Evolutionary conservation across 441 rosid genomes (phyloP).

Genomic region (Erodium trifolium): DNA sequence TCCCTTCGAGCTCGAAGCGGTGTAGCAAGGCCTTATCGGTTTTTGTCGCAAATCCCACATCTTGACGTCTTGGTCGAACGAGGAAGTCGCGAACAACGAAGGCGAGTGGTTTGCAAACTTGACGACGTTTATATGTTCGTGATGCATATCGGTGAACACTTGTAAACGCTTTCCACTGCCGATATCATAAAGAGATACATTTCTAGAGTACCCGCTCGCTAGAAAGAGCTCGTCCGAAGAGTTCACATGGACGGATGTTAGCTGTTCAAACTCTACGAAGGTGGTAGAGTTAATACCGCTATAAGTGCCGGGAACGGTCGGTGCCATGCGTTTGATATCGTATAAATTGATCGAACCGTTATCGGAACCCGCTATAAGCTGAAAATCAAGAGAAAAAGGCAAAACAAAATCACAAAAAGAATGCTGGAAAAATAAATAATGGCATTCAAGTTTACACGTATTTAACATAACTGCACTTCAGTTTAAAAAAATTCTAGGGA

Average conservation of each 20-base stretch:
- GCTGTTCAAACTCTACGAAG: constrained; percentile 77
- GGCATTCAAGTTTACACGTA: too few relatives aligned
- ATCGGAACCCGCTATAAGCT: constrained; percentile 97
- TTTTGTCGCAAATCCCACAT: constrained; percentile 90
- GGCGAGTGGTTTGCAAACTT: constrained; percentile 89
- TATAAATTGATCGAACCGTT: constrained; percentile 73
- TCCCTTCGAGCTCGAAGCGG: constrained; percentile 73
- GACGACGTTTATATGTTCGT: constrained; percentile 82
- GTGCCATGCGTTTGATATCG: constrained; percentile 46
- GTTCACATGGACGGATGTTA: constrained; percentile 90
- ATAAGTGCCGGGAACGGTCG: constrained; percentile 27
- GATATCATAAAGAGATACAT: constrained; percentile 81
- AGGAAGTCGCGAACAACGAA: constrained; percentile 74
- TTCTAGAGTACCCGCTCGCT: constrained; percentile 86
- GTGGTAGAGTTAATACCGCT: constrained; percentile 39
- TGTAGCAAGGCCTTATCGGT: constrained; percentile 69
- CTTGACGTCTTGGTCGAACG: constrained; percentile 83
- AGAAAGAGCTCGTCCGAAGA: constrained; percentile 79
- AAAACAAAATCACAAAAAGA: constrained; percentile 13
- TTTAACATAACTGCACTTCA: too few relatives aligned
- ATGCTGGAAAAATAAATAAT: too few relatives aligned
- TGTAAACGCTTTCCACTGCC: constrained; percentile 58
- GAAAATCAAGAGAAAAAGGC: constrained; percentile 16
- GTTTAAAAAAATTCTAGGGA: too few relatives aligned
- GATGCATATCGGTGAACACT: constrained; percentile 79